Evolutionary conservation across 1,284 basidiomycete species (phyloP), one percentile per base, ranked within the genome.

Genomic region (Rhodotorula sp.): DNA sequence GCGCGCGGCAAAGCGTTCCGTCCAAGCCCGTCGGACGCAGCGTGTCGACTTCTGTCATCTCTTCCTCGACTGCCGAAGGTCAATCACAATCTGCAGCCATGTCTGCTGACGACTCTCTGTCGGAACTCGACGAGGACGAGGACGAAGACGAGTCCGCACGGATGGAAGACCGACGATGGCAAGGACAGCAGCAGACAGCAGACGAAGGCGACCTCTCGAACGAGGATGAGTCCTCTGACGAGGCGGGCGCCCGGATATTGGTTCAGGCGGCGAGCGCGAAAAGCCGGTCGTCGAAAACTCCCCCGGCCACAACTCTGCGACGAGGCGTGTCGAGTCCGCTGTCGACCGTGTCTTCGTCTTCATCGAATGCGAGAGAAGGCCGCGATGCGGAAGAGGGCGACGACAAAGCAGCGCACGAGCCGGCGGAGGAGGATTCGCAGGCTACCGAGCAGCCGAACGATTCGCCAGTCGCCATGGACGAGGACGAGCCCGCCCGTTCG

Each of bases 1-100:
- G 50, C 19, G 38, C 50, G 50, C 57, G 58, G 18, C 19, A 38
- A 26, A 60, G 54, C 26, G 54, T 16, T n/a, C 7, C 60, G 60
- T 3, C 50, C 60, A n/a, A 62, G 23, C 10, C 18, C 28, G n/a
- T n/a, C n/a, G n/a, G 62, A 31, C 54, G 66, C 47, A n/a, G 54
- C 18, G 12, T 55, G 6, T 55, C 54, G 54, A 55, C 54, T 15
- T 67, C 66, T 1, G 60, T 62, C 54, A 34, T 67, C 47, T 67
- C 66, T 3, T 62, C 60, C 10, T 67, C 66, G 23, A 62, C 66
- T n/a, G 55, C 55, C 45, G 62, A 67, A 48, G 66, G 66, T 8
- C 55, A n/a, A 7, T 23, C 43, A 26, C 43, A 28, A 12, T 67
- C 66, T 28, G 52, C 54, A 15, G 55, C 60, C 21, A n/a, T 16